Base-by-base conservation (phyloP, 805 yeast species). In the Metschnikowia colocasiae region DNA sequence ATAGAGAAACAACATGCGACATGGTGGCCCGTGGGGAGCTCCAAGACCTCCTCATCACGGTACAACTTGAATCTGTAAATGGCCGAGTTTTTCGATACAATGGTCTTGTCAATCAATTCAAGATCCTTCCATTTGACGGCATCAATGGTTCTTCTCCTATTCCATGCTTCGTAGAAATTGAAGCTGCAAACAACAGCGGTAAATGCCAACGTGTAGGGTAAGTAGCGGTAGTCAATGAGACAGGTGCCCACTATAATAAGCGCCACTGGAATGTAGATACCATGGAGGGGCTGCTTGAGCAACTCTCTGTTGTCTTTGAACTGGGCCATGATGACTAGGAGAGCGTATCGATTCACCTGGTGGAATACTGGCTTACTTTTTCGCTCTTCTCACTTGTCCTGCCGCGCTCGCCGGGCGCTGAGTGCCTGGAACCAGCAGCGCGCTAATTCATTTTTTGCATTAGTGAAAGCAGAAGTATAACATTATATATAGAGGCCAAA, bases 21-120 rank as follows among this genome's bases (percentile, higher is more conserved):
- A 62, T 85, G 87, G 59, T 83, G 87, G 29, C 94, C 94, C 35
- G 85, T 78, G 20, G 92, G 90, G 40, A 85, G 74, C 46, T 79
- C 72, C 55, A 87, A 70, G 7, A 77, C 71, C 57, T 85, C 90
- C 34, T 77, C 74, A 4, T 80, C 81, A 46, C 81, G 75, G 49
- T 70, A 70, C 57, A 87, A 69, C 58, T 80, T 80, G 68, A 87
- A 87, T 49, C 94, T 73, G 62, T 85, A 87, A 50, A 87, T 79
- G 36, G 91, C 90, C 6, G 83, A 67, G 65, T 86, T 82, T 57
- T 76, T 82, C 10, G 87, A 79, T 48, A 87, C 75, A 44, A 87
- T 70, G 1, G 92, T 87, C 66, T 83, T 85, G 56, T 87, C 94
- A 27, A 80, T 71, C 57, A 87, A 68, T 64, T 86, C 94, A 56